A percentile compares a stretch with the other conserved stretches of the same genome.
Conservation (phyloP, 257 asterid species). For the Nicotiana noctiflora region DNA sequence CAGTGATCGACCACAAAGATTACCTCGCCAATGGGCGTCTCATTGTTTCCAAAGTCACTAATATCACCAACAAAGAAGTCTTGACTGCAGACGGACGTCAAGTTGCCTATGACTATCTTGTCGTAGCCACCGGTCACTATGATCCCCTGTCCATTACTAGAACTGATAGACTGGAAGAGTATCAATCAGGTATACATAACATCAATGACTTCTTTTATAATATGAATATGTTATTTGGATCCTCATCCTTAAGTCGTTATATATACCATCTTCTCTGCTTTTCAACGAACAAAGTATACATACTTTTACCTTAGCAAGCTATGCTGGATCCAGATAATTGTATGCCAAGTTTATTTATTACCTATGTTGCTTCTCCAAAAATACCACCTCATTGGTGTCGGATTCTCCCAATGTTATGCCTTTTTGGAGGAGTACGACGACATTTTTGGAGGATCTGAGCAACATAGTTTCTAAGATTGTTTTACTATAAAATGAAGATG, state of each 20-base stretch:
- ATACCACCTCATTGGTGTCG: too few species aligned
- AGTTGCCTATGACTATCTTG: slow-evolving; percentile 61
- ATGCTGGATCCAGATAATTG: neutral
- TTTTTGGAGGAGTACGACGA: too few species aligned
- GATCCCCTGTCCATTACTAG: slow-evolving; percentile 43
- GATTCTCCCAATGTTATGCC: too few species aligned
- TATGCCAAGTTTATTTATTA: too few species aligned
- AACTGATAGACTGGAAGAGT: slow-evolving; percentile 44
- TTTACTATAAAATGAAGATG: too few species aligned
- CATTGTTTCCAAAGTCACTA: slow-evolving; percentile 50
- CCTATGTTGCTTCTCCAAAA: too few species aligned
- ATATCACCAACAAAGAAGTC: slow-evolving; percentile 49
- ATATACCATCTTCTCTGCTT: neutral
- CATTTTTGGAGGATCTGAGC: too few species aligned
- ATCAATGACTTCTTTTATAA: neutral
- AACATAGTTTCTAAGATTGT: too few species aligned
- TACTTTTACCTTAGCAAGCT: neutral
- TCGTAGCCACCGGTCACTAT: slow-evolving; percentile 78
- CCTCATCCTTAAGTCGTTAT: neutral
- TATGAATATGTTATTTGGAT: neutral
- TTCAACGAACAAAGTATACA: neutral
- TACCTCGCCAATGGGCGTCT: slow-evolving; percentile 72
- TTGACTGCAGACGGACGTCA: slow-evolving; percentile 56
- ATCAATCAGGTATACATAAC: slow-evolving; percentile 34
- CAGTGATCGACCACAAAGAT: slow-evolving; percentile 69